These are phyloP conservation scores for Boletellus deceptivus DNA, from an alignment of 1,284 basidiomycete genomes.

Conservation along the genomic window DNA sequence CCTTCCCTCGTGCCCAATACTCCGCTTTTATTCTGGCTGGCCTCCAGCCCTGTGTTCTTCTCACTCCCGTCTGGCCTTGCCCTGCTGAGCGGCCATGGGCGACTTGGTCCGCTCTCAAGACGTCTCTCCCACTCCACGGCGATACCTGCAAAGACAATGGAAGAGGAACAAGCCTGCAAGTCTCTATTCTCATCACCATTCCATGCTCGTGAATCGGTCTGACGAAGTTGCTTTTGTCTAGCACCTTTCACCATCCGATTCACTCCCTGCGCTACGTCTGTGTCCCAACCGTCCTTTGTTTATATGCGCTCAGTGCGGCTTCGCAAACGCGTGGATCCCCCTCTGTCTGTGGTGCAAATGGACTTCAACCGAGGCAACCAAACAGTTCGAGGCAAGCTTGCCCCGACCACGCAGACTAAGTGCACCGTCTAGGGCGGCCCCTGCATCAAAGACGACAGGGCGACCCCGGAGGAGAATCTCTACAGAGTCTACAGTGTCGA, in stretches of 20 bases:
- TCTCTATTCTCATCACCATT: constrained; percentile 5
- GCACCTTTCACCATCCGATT: constrained; percentile 47
- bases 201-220: constrained; percentile 10
- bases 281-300: constrained; percentile 47
- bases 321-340: constrained; percentile 48
- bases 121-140: constrained; percentile 23
- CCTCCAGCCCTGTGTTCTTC: constrained; percentile 5
- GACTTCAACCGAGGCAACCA: constrained; percentile 42
- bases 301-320: constrained; percentile 49
- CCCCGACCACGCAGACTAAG: constrained; percentile 38
- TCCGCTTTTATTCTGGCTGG: constrained; percentile 25
- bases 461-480: constrained; percentile 20
- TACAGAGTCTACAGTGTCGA: constrained; percentile 21
- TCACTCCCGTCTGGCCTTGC: constrained; percentile 5
- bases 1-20: constrained; percentile 29
- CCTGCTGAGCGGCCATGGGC: constrained; percentile 10
- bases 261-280: constrained; percentile 51
- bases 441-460: constrained; percentile 16
- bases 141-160: constrained; percentile 36
- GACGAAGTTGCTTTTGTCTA: constrained; percentile 21
- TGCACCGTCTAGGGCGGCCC: constrained; percentile 34
- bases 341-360: constrained; percentile 59
- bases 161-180: constrained; percentile 36
- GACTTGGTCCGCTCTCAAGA: constrained; percentile 18
- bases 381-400: constrained; percentile 37